Evolutionary conservation across 306 rosid species (phyloP).

Genomic region (Cucumis hystrix): DNA sequence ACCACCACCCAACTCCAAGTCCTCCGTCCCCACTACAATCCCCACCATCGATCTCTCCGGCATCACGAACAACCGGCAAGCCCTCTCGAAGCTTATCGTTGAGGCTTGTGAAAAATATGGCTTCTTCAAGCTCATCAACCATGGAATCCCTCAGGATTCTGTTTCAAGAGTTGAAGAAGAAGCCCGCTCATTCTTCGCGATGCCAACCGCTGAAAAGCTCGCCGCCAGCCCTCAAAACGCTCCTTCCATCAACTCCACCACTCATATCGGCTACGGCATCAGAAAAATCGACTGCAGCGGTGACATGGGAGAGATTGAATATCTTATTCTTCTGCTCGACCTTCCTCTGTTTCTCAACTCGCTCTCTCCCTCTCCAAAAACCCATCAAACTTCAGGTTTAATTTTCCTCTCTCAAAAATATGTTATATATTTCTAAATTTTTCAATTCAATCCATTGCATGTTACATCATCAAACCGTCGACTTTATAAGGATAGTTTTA

Average conservation of each 20-base stretch:
- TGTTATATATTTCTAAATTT: too few relatives aligned
- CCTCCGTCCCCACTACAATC: neutral
- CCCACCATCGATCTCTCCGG: neutral
- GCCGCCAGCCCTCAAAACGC: neutral
- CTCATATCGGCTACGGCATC: neutral
- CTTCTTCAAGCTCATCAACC: constrained; percentile 2
- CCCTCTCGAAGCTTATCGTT: neutral
- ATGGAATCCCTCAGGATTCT: neutral
- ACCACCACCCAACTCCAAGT: neutral
- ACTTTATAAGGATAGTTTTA: too few relatives aligned
- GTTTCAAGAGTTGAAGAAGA: neutral
- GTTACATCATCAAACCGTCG: too few relatives aligned
- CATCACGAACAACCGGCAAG: neutral
- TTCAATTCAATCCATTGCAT: too few relatives aligned
- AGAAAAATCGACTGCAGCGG: neutral
- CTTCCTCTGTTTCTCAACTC: neutral
- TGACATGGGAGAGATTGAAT: neutral
- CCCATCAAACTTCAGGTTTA: neutral
- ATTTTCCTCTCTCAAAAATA: neutral
- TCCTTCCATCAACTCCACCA: accelerated
- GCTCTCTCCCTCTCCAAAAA: neutral
- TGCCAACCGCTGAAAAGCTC: neutral
- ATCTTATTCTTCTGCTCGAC: neutral
- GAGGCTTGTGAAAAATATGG: neutral
- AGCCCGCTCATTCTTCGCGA: neutral